Conservation (phyloP, 495 filamentous ascomycete species). For the Podospora australis region DNA sequence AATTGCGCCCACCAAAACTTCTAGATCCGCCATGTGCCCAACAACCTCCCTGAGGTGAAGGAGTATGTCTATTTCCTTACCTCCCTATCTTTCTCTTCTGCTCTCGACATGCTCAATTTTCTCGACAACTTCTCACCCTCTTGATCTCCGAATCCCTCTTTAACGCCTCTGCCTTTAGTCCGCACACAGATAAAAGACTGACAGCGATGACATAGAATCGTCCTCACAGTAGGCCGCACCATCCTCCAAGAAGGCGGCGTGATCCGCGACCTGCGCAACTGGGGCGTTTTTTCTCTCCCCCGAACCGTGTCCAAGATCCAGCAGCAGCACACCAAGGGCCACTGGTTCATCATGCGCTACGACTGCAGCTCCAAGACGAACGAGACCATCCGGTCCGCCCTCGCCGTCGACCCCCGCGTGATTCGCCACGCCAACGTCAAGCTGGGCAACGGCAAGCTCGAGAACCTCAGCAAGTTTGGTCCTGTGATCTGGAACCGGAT, state of each 20-base stretch:
- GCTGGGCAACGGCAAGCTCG: constrained; percentile 68
- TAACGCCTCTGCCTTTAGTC: constrained; percentile 4
- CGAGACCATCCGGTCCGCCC: constrained; percentile 59
- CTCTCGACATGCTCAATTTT: no score
- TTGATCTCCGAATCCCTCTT: neutral
- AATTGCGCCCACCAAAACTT: no score
- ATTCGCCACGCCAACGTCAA: constrained; percentile 81
- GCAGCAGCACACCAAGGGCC: constrained; percentile 69
- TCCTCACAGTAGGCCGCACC: constrained; percentile 73
- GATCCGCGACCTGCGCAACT: constrained; percentile 87
- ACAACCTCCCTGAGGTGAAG: constrained; percentile 83
- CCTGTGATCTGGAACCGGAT: constrained; percentile 32
- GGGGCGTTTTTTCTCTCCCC: constrained; percentile 84
- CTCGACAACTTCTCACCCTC: neutral
- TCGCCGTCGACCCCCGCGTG: constrained; percentile 86
- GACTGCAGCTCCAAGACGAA: constrained; percentile 68
- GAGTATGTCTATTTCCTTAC: constrained; percentile 55
- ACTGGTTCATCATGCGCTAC: constrained; percentile 98
- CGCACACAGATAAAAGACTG: constrained; percentile 3
- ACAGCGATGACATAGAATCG: constrained; percentile 54
- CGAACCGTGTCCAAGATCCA: constrained; percentile 68
- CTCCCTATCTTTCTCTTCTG: constrained; percentile 1
- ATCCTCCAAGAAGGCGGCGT: constrained; percentile 83
- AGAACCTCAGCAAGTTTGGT: constrained; percentile 58
- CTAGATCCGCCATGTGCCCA: constrained; percentile 68